phyloP scores from a whole-genome alignment of 129 eudicot species.

The Tagetes patula region DNA sequence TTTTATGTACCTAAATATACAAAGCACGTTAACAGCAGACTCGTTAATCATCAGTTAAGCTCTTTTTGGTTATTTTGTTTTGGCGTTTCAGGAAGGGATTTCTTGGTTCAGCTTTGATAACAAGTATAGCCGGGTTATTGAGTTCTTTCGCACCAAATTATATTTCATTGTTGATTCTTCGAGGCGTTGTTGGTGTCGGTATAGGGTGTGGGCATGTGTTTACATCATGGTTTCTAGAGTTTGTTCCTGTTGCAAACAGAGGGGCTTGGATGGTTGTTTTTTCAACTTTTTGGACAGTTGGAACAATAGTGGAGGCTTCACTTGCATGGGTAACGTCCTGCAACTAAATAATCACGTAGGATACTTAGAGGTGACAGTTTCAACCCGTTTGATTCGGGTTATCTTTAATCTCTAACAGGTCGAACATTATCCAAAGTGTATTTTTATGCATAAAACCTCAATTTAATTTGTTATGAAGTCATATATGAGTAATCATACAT shows the following conservation, averaged over 20 bases:
- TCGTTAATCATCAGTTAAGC: slow-evolving; percentile 9
- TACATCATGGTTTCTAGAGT: slow-evolving; percentile 78
- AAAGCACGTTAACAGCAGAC: background rate
- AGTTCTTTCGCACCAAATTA: slow-evolving; percentile 73
- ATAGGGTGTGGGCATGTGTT: slow-evolving; percentile 78
- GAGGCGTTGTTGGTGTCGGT: slow-evolving; percentile 67
- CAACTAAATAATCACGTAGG: background rate
- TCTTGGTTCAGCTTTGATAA: slow-evolving; percentile 57
- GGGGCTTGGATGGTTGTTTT: slow-evolving; percentile 79
- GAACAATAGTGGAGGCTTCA: slow-evolving; percentile 74
- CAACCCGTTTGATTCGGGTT: slow-evolving; percentile 2
- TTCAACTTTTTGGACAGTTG: slow-evolving; percentile 76
- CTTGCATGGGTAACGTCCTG: slow-evolving; percentile 59
- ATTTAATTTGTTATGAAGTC: too few species aligned
- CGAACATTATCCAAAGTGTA: too few species aligned
- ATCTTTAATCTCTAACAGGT: slow-evolving; percentile 3
- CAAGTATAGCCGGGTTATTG: slow-evolving; percentile 52
- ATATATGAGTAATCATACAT: too few species aligned
- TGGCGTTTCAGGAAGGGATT: slow-evolving; percentile 58
- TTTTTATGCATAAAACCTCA: too few species aligned
- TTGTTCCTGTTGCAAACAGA: slow-evolving; percentile 67
- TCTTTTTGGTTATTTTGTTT: slow-evolving; percentile 17
- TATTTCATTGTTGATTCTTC: slow-evolving; percentile 47
- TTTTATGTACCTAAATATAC: too few species aligned
- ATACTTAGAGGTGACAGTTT: background rate